Base-by-base conservation (phyloP, 148 eudicot species). In the Diospyros kaki region DNA sequence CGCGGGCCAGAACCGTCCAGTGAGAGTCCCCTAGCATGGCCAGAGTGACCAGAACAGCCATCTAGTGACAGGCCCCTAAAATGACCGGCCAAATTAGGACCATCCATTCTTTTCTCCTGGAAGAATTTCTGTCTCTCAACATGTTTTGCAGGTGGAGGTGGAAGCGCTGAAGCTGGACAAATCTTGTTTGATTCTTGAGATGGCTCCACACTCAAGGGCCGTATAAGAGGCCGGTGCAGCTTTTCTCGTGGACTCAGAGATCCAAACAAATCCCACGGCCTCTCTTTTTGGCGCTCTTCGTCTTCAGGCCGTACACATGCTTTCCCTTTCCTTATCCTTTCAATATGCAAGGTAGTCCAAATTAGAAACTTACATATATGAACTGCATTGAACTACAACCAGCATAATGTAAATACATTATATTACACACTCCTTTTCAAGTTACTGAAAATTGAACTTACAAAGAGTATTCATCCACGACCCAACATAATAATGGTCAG, bases 141-240 rank as follows among this genome's bases (percentile, higher is more conserved):
- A 65, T 92, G 99, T 74, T 92, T 95, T 44, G 99, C 87, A 43
- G 99, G 99, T 0, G 99, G 99, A 44, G 99, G 99, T 18, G 99
- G 99, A 77, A 95, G 87, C 28, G 69, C 72, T 42, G 86, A 85
- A 60, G 87, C 83, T 51, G 87, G 76, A 75, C 81, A 77, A 54
- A 60, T 56, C 41, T 51, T 68, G 73, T 53, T 81, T 17, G 73
- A 6, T 69, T 86, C 94, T 40, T 65, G 85, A 38, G 79, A 63
- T 9, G 84, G 71, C 66, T 84, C 91, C 4, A 73, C 68, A 66
- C 68, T 66, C 73, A 86, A 38, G 10, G 98, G 85, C 41, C 96
- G 81, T 77, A 88, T 86, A 6, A 87, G 91, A 1, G 68, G 54
- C 69, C 92, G 98, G 69, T 89, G 78, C 62, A 83, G 75, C 80